A percentile compares a stretch with the other conserved stretches of the same genome.
These are phyloP conservation scores for Herpetospermum pedunculosum DNA, from an alignment of 306 rosid genomes.

Conservation along the genomic window DNA sequence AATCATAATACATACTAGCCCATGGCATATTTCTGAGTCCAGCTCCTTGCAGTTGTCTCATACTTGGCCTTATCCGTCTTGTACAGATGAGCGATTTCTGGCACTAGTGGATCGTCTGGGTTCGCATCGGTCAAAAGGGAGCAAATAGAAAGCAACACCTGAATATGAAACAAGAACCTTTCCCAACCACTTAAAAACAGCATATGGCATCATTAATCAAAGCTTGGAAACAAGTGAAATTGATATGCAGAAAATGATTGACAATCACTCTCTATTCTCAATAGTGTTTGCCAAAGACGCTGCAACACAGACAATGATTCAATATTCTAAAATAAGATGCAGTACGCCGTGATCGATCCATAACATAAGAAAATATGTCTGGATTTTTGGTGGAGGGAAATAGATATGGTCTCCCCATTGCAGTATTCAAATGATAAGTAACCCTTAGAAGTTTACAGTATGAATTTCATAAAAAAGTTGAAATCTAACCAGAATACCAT, in stretches of 20 bases:
- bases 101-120: conserved; percentile 80
- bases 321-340: neutral
- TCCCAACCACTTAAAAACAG: conserved; percentile 54
- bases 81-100: conserved; percentile 76
- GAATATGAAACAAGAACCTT: conserved; percentile 35
- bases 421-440: neutral
- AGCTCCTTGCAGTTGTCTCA: conserved; percentile 90
- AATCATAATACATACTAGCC: conserved; percentile 44
- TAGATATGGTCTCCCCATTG: neutral
- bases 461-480: neutral
- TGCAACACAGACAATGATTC: neutral
- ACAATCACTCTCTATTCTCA: neutral
- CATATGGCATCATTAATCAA: conserved; percentile 4
- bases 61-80: conserved; percentile 69
- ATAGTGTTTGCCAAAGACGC: neutral
- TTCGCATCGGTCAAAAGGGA: conserved; percentile 82
- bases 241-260: neutral
- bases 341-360: neutral
- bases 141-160: conserved; percentile 61
- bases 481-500: neutral
- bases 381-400: neutral
- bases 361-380: neutral
- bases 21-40: conserved; percentile 91
- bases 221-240: neutral
- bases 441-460: neutral